Evolutionary conservation across 768 basidiomycete species (phyloP), one percentile per base, ranked within the genome.

Genomic region (Sarcomyxa edulis): DNA sequence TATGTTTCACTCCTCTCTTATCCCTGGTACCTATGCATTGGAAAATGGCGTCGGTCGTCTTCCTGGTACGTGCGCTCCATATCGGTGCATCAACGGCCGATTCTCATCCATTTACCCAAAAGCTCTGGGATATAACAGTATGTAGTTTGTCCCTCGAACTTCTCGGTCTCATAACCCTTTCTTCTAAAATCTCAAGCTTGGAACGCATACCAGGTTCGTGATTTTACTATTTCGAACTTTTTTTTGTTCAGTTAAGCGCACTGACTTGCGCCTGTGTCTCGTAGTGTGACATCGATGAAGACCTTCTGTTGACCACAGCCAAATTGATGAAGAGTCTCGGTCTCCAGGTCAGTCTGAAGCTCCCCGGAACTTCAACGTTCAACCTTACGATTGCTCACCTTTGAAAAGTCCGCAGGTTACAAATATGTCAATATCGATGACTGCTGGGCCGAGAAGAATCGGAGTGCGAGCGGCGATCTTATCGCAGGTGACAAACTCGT

Each of bases 41-140:
- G 5, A 74, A 45, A 60, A 60, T 42, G 59, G 64, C 18, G 58
- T 67, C 12, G 65, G 60, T 7, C 55, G 56, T 31, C 55, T 69
- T 24, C 65, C 66, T 15, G 48, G 67, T 67, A 39, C 35, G 63
- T 53, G 16, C 25, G 24, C 15, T 29, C 9, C 27, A n/a, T n/a
- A n/a, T n/a, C 3, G 15, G 10, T 32, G 27, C 14, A 12, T 32
- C 12, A 12, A 19, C 16, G 23, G 24, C 7, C 9, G 33, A 20
- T 22, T 26, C 27, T 27, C 28, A 28, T 16, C 38, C 21, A 24
- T n/a, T 33, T 20, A 14, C 8, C 21, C 27, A 9, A 2, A 27
- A 81, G 78, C 72, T 14, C 62, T 81, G 63, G 80, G 78, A 3
- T 82, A 76, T 47, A 82, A 82, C 46, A 81, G 78, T 81, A 33